Base-by-base conservation (phyloP, 2,329 filamentous ascomycete genomes). In the Colletotrichum falcatum region DNA sequence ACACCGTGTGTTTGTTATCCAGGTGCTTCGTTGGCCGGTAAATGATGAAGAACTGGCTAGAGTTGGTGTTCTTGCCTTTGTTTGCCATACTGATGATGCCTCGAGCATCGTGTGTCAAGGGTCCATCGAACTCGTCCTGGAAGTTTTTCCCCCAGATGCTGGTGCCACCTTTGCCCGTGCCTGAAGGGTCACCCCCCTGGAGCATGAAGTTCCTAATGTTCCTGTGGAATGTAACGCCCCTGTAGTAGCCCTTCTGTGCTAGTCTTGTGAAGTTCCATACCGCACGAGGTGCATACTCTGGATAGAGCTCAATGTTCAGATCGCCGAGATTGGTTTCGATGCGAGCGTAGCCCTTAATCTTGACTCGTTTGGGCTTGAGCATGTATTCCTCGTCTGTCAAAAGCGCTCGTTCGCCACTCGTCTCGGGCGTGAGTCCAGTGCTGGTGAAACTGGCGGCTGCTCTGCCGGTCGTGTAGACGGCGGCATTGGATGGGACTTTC, bases 151-250 rank as follows among this genome's bases (percentile, higher is more conserved):
- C 93, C 96, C 96, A 99, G 71, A 97, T 90, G 76, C 93, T 97
- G 59, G 90, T 84, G 0, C 96, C 96, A n/a, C 96, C 96, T 71
- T 94, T 89, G 1, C 96, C 96, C 0, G 94, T 97, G 1, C 95
- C 95, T 0, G 94, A 94, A 0, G 96, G 96, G 78, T 99, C 96
- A 46, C 96, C 96, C 53, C 95, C 95, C 80, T 99, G 96, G 48
- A 99, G 93, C 96, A 99, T 99, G 79, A 99, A 99, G 75, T 93
- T 94, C 68, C 91, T 91, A 76, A 99, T 98, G 79, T 97, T 98
- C 73, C 96, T 90, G 81, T 99, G 96, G 78, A 99, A 99, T 16
- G 87, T 81, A 2, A 97, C 91, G 73, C 89, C 89, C 61, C 89
- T 90, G 83, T 98, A 99, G 81, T 97, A 98, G 0, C 95, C 95